A percentile compares a stretch with the other conserved stretches of the same genome.
Evolutionary conservation across 1,284 basidiomycete genomes (phyloP).

Genomic region (Thelephora terrestris): DNA sequence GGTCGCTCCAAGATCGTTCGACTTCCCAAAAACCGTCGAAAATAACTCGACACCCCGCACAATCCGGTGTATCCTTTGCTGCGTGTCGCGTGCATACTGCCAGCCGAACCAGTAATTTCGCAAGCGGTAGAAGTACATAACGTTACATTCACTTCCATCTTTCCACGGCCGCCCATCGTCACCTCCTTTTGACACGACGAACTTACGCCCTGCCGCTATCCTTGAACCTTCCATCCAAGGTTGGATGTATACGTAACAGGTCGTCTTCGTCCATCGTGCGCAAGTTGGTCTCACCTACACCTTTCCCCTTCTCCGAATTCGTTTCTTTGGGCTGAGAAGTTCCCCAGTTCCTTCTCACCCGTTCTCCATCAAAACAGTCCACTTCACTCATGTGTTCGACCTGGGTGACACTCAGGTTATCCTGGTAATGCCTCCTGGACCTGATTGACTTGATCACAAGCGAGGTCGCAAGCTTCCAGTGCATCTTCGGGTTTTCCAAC

Average conservation of each 20-base stretch:
- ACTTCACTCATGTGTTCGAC: constrained; percentile 73
- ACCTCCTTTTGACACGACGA: not conserved
- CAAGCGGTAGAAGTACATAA: no score
- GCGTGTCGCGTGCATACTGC: no score
- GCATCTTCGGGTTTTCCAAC: constrained; percentile 19
- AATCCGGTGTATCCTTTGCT: no score
- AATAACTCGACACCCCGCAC: no score
- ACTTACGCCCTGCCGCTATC: constrained; percentile 40
- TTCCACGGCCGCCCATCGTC: not conserved
- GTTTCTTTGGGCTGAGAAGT: no score
- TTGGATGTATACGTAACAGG: constrained; percentile 55
- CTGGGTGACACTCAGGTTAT: constrained; percentile 49
- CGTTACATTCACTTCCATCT: not conserved
- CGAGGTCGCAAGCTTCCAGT: constrained; percentile 39
- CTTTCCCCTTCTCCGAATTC: constrained; percentile 11
- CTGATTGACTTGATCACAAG: constrained; percentile 38
- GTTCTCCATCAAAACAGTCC: constrained; percentile 61
- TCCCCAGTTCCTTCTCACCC: constrained; percentile 12
- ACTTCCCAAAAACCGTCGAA: no score
- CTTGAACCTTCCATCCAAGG: constrained; percentile 63
- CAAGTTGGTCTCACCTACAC: no score
- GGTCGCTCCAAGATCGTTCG: no score
- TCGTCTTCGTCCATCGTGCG: constrained; percentile 34
- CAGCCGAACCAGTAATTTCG: no score
- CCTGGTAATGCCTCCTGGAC: constrained; percentile 43